phyloP scores from a whole-genome alignment of 2,329 filamentous ascomycete species.

The Fusarium sp. region DNA sequence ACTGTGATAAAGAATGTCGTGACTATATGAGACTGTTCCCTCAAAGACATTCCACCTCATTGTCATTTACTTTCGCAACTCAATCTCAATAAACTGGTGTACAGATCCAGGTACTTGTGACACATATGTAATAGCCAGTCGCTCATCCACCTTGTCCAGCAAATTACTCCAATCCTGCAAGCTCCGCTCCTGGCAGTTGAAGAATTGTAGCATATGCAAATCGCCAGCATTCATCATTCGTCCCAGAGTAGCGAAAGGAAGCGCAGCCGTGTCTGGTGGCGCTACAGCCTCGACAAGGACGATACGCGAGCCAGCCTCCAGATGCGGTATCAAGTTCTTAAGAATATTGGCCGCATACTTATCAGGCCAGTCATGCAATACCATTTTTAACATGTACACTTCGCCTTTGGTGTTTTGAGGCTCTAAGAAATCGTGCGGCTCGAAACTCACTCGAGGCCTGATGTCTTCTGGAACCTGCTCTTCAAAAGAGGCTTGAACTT shows the following conservation, averaged over 20 bases:
- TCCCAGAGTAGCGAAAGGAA: conserved; percentile 5
- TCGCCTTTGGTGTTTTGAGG: conserved; percentile 58
- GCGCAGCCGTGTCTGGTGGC: conserved; percentile 45
- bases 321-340: conserved; percentile 58
- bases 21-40: too few species aligned
- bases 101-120: conserved; percentile 16
- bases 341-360: conserved; percentile 58
- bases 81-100: conserved; percentile 18
- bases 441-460: conserved; percentile 53
- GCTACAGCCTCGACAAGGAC: conserved; percentile 56
- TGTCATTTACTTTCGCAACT: background rate
- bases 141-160: conserved; percentile 30
- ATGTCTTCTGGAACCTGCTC: conserved; percentile 43
- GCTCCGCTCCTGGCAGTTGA: conserved; percentile 55
- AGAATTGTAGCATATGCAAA: conserved; percentile 64
- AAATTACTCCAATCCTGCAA: conserved; percentile 30
- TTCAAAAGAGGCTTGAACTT: conserved; percentile 48
- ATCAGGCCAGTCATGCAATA: conserved; percentile 70
- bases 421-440: conserved; percentile 57
- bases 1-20: too few species aligned
- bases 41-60: too few species aligned
- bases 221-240: conserved; percentile 45
- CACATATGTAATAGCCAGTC: conserved; percentile 21
- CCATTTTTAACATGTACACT: conserved; percentile 67
- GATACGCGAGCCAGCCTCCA: conserved; percentile 60